Percentiles rank a stretch among this genome's conserved stretches.
phyloP scores from a whole-genome alignment of 768 basidiomycete species.

The Amanita pallidorosea region DNA sequence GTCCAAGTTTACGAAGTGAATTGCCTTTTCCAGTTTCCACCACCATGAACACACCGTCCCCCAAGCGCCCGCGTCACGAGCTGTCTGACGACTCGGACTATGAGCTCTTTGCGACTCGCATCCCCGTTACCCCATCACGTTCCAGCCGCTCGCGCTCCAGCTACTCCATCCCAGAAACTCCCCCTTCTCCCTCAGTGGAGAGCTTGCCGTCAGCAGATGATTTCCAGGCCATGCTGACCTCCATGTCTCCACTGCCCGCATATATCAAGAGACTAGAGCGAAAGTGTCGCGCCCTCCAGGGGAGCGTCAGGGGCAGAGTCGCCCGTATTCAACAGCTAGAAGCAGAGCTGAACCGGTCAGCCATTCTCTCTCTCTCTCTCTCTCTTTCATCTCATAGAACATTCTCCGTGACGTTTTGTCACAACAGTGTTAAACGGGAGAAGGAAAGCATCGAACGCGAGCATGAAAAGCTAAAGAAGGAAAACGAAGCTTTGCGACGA shows the following conservation, averaged over 20 bases:
- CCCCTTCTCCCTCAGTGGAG: background rate
- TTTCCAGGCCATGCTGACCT: slow-evolving; percentile 7
- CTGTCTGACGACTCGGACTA: background rate
- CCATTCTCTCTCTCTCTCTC: no score
- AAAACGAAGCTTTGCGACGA: no score
- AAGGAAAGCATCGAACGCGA: no score
- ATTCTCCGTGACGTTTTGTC: no score
- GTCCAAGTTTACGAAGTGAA: background rate
- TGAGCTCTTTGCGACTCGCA: background rate
- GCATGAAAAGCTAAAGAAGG: no score
- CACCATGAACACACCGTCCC: background rate
- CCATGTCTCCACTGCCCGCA: slow-evolving; percentile 7
- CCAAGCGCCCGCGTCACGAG: background rate
- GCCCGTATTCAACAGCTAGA: background rate
- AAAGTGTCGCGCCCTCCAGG: slow-evolving; percentile 11
- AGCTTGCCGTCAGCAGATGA: slow-evolving; percentile 1
- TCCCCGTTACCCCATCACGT: background rate
- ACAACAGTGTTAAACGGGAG: background rate
- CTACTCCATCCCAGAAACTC: background rate
- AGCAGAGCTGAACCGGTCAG: slow-evolving; percentile 9
- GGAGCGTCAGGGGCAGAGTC: slow-evolving; percentile 3
- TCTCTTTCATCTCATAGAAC: slow-evolving; percentile 2
- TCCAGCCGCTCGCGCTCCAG: background rate
- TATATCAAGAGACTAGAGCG: slow-evolving; percentile 15
- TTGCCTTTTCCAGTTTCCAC: background rate